These are phyloP conservation scores for Phytophthora crassamura DNA, from an alignment of 352 stramenopile species.

Conservation along the genomic window DNA sequence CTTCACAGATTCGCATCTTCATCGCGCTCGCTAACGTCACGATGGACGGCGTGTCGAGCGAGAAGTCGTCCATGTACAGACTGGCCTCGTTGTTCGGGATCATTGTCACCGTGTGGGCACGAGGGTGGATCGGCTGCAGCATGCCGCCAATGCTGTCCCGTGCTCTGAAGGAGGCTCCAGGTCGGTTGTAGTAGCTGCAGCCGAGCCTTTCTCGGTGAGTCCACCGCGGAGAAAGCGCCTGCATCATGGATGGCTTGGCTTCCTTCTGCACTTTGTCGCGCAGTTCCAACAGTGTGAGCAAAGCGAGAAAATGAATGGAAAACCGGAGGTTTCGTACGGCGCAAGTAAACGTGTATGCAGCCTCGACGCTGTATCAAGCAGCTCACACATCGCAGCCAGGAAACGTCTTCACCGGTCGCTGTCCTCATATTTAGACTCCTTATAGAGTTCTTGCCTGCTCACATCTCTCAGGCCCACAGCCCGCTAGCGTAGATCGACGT, in stretches of 20 bases:
- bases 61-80: slow-evolving; percentile 37
- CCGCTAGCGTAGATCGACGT: too few species aligned
- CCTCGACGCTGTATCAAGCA: slow-evolving; percentile 12
- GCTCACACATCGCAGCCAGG: too few species aligned
- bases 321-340: slow-evolving; percentile 22
- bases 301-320: slow-evolving; percentile 17
- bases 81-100: slow-evolving; percentile 38
- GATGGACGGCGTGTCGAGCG: slow-evolving; percentile 25
- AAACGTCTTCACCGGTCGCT: slow-evolving; percentile 22
- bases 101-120: slow-evolving; percentile 13
- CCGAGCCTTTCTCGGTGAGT: slow-evolving; percentile 16
- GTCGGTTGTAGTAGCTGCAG: slow-evolving; percentile 7
- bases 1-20: slow-evolving; percentile 31
- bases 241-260: slow-evolving; percentile 9
- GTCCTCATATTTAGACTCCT: not conserved
- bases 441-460: not conserved
- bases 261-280: slow-evolving; percentile 8
- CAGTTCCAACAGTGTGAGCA: slow-evolving; percentile 22
- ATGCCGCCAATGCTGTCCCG: slow-evolving; percentile 7
- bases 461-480: too few species aligned
- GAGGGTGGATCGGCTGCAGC: slow-evolving; percentile 26
- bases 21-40: slow-evolving; percentile 33
- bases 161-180: not conserved
- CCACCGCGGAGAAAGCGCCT: slow-evolving; percentile 7
- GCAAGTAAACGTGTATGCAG: slow-evolving; percentile 22